Evolutionary conservation across 768 basidiomycete genomes (phyloP).

Genomic region (Suillus subluteus): DNA sequence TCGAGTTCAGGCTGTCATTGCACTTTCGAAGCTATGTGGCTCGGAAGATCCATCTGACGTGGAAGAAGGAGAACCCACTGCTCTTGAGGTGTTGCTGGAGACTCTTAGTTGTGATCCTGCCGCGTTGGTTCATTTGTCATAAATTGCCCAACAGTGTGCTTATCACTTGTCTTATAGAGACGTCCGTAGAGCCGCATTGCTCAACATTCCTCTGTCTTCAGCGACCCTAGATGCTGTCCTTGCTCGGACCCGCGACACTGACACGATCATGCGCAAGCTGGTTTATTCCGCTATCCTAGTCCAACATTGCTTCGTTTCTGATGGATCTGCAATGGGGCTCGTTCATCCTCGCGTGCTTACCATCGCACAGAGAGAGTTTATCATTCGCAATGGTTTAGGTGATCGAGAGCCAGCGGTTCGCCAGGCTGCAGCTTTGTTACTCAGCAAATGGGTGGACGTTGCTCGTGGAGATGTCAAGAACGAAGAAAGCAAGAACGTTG

Average conservation of each 20-base stretch:
- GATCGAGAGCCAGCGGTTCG: constrained; percentile 82
- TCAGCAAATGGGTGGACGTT: constrained; percentile 77
- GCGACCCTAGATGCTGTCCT: constrained; percentile 69
- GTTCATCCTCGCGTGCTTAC: constrained; percentile 69
- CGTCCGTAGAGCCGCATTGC: constrained; percentile 79
- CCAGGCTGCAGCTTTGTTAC: constrained; percentile 68
- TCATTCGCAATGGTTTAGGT: constrained; percentile 82
- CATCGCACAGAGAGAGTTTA: constrained; percentile 73
- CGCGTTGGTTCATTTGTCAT: constrained; percentile 44
- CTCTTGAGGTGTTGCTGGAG: constrained; percentile 66
- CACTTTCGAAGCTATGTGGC: constrained; percentile 75
- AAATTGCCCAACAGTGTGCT: background rate
- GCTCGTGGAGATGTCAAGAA: constrained; percentile 46
- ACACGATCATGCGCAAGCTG: constrained; percentile 71
- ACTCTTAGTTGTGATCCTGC: constrained; percentile 73
- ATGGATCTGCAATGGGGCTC: constrained; percentile 47
- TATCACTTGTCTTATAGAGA: constrained; percentile 53
- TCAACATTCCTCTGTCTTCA: constrained; percentile 64
- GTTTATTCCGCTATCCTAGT: constrained; percentile 67
- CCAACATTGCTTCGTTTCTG: constrained; percentile 38
- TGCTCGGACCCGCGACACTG: constrained; percentile 78
- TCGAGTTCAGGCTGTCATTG: constrained; percentile 79
- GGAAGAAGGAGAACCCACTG: constrained; percentile 48
- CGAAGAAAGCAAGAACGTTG: constrained; percentile 32
- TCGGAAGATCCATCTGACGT: constrained; percentile 66